Conservation (phyloP, 345 rosid species). For the Firmiana major region DNA sequence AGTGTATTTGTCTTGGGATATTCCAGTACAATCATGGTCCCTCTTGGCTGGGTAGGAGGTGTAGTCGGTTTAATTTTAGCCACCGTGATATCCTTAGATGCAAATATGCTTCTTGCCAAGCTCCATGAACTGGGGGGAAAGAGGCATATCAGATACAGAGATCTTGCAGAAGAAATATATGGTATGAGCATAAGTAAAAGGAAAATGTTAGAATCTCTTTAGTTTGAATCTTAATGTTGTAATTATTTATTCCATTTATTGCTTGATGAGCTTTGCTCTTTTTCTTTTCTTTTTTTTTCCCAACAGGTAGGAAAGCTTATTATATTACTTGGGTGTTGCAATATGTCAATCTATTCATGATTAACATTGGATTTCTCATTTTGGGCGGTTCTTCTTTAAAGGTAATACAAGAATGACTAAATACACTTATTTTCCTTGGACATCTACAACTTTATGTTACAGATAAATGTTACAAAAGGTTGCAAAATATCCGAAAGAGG, state of each 20-base stretch:
- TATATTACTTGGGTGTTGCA: constrained; percentile 66
- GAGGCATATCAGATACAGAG: constrained; percentile 92
- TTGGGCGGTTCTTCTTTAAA: constrained; percentile 78
- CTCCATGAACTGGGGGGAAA: constrained; percentile 84
- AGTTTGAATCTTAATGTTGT: not conserved
- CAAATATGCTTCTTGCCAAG: constrained; percentile 74
- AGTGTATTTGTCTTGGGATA: constrained; percentile 91
- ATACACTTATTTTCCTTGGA: not conserved
- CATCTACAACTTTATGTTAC: not conserved
- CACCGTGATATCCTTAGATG: constrained; percentile 65
- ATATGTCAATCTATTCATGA: constrained; percentile 80
- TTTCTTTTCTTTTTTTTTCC: too few species aligned
- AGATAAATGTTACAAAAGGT: not conserved
- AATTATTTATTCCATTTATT: not conserved
- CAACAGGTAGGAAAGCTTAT: constrained; percentile 66
- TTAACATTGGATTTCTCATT: constrained; percentile 71
- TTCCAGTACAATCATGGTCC: constrained; percentile 84
- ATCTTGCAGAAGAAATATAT: constrained; percentile 77
- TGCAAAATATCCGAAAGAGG: not conserved
- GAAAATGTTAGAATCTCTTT: not conserved
- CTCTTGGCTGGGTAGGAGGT: constrained; percentile 85
- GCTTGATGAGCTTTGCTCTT: not conserved
- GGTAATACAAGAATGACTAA: constrained; percentile 34
- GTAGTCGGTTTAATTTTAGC: constrained; percentile 64
- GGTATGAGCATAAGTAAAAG: constrained; percentile 35